phyloP scores from a whole-genome alignment of 2,329 filamentous ascomycete genomes.

The Tetracladium maxilliforme region DNA sequence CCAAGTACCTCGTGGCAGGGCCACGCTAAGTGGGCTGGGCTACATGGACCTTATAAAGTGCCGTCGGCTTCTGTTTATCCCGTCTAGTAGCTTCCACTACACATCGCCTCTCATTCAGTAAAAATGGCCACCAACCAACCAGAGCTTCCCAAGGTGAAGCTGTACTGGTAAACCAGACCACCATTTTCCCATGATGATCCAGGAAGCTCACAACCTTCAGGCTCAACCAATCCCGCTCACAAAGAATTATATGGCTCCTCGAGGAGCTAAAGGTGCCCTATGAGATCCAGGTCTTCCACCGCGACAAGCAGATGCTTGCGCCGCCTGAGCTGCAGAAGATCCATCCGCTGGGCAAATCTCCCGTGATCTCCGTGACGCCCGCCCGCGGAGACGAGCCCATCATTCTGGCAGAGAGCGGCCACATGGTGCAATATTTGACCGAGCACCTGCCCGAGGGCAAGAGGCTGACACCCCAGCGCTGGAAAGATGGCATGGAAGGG shows the following conservation, averaged over 20 bases:
- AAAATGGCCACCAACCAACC: too few relatives aligned
- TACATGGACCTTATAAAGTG: too few relatives aligned
- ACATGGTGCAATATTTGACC: slow-evolving; percentile 45
- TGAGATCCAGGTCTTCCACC: slow-evolving; percentile 44
- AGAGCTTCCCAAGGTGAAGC: too few relatives aligned
- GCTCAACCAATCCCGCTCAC: slow-evolving; percentile 48
- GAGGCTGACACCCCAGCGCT: slow-evolving; percentile 34
- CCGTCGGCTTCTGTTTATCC: too few relatives aligned
- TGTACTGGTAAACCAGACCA: too few relatives aligned
- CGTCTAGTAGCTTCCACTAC: too few relatives aligned
- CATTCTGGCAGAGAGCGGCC: slow-evolving; percentile 44
- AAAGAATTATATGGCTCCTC: slow-evolving; percentile 50
- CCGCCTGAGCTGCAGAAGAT: slow-evolving; percentile 41
- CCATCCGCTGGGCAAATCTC: slow-evolving; percentile 49
- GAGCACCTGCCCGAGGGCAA: slow-evolving; percentile 33
- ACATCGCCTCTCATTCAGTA: too few relatives aligned
- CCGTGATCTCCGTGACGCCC: slow-evolving; percentile 30
- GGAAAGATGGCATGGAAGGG: slow-evolving; percentile 34
- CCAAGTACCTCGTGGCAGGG: too few relatives aligned
- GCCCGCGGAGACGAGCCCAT: slow-evolving; percentile 24
- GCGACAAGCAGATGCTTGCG: slow-evolving; percentile 35
- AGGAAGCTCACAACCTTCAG: too few relatives aligned
- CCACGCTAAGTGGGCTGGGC: too few relatives aligned
- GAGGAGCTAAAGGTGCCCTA: slow-evolving; percentile 47
- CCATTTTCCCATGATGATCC: too few relatives aligned